These are phyloP conservation scores for Rosellinia necatrix DNA, from an alignment of 2,329 filamentous ascomycete genomes.

Conservation along the genomic window DNA sequence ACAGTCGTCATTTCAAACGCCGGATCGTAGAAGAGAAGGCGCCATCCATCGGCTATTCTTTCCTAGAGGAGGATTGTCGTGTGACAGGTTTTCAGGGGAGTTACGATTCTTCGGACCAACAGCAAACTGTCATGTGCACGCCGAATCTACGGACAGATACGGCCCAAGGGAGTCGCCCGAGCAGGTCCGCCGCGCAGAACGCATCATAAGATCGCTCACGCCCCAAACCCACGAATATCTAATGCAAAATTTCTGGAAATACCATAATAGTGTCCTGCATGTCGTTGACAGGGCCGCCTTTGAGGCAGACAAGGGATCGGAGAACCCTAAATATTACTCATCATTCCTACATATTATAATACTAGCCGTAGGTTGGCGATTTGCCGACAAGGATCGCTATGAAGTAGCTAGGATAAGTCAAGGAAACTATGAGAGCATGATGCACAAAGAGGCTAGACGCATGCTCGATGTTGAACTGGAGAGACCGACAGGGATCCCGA, in stretches of 20 bases:
- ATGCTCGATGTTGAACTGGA: conserved; percentile 29
- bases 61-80: conserved; percentile 4
- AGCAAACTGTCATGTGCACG: conserved; percentile 16
- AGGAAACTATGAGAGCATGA: conserved; percentile 23
- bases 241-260: conserved; percentile 29
- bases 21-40: conserved; percentile 14
- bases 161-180: conserved; percentile 19
- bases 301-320: conserved; percentile 26
- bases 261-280: conserved; percentile 25
- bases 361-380: conserved; percentile 27
- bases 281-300: conserved; percentile 25
- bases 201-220: conserved; percentile 27
- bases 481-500: conserved; percentile 21
- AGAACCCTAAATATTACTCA: conserved; percentile 27
- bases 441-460: conserved; percentile 26
- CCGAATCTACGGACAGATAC: conserved; percentile 4
- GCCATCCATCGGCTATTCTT: conserved; percentile 15
- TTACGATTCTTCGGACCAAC: conserved; percentile 22
- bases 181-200: conserved; percentile 27
- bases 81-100: conserved; percentile 15
- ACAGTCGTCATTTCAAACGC: not conserved
- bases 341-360: conserved; percentile 27
- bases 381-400: conserved; percentile 24
- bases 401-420: conserved; percentile 25
- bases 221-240: conserved; percentile 27